Base-by-base conservation (phyloP, 495 filamentous ascomycete genomes). In the Venustampulla echinocandica region DNA sequence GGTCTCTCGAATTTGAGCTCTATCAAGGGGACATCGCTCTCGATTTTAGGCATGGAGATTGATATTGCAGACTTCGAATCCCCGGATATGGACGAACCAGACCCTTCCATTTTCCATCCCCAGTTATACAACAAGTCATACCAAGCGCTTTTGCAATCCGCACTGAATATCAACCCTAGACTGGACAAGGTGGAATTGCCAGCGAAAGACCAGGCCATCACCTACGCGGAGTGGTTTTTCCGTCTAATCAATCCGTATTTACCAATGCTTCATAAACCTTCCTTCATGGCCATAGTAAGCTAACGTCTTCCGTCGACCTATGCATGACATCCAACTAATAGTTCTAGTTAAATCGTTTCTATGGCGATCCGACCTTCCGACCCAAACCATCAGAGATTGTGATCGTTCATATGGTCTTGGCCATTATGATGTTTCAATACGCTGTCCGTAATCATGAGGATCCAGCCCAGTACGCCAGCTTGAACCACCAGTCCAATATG, bases 321-420 rank as follows among this genome's bases (percentile, higher is more conserved):
- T 35, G 36, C 33, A 44, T 43, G 33, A 34, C 21, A 6, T 17
- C 37, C 17, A 17, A 22, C 30, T 46, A 47, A 52, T 20, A 43
- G 23, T 10, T 9, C 19, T 56, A 84, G 78, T 63, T 83, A 44
- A 69, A 61, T 23, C 72, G 70, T 17, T 71, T 79, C 41, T 86
- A 84, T 52, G 75, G 82, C 46, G 79, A 85, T 19, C 65, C 71
- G 4, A 64, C 48, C 36, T 85, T 77, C 60, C 63, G 70, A 44
- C 73, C 82, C 1, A 73, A 74, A 0, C 60, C 74, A 1, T 74
- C 81, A 1, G 80, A 90, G 51, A 73, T 69, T 1, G 82, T 85
- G n/a, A 74, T 75, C 51, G 69, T 86, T 17, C 84, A 89, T 62
- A 84, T 86, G 74, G 69, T 88, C 39, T 81, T 89, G 53, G 82